phyloP scores from a whole-genome alignment of 2,329 filamentous ascomycete genomes.

The Biscogniauxia marginata region DNA sequence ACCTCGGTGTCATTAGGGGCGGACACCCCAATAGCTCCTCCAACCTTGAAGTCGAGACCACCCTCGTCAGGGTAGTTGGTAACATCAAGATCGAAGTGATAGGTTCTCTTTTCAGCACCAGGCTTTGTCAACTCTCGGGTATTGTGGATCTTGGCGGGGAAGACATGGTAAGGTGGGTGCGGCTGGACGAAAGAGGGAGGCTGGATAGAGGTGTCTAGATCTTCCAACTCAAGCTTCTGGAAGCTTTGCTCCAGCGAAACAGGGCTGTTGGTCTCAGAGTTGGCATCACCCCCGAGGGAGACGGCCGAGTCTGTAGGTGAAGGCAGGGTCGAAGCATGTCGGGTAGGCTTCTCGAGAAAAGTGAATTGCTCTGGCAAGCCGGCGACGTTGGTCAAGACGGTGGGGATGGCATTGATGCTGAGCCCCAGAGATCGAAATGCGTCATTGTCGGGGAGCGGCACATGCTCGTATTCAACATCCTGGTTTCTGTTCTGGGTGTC shows the following conservation, averaged over 20 bases:
- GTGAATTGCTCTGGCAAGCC: slow-evolving; percentile 75
- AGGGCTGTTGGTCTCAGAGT: slow-evolving; percentile 37
- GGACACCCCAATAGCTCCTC: slow-evolving; percentile 90
- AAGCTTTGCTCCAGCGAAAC: slow-evolving; percentile 17
- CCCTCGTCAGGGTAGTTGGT: slow-evolving; percentile 90
- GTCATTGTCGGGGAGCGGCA: slow-evolving; percentile 71
- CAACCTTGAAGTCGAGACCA: slow-evolving; percentile 89
- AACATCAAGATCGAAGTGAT: slow-evolving; percentile 95
- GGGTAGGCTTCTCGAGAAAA: slow-evolving; percentile 60
- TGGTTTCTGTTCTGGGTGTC: slow-evolving; percentile 44
- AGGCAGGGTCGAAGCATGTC: slow-evolving; percentile 36
- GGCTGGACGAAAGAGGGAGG: slow-evolving; percentile 91
- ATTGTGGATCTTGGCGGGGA: slow-evolving; percentile 81
- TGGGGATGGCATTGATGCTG: slow-evolving; percentile 73
- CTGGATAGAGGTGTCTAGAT: slow-evolving; percentile 60
- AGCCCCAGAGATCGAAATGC: slow-evolving; percentile 80
- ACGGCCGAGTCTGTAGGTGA: slow-evolving; percentile 52
- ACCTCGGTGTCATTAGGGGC: slow-evolving; percentile 76
- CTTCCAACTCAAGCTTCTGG: slow-evolving; percentile 36
- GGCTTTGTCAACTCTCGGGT: slow-evolving; percentile 82
- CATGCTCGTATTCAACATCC: slow-evolving; percentile 50
- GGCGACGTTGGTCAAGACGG: slow-evolving; percentile 66
- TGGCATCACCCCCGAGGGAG: slow-evolving; percentile 41
- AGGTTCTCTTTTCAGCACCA: slow-evolving; percentile 94
- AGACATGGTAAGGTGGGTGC: slow-evolving; percentile 90